Conservation (phyloP, 2,329 filamentous ascomycete species). For the Cladophialophora carrionii region DNA sequence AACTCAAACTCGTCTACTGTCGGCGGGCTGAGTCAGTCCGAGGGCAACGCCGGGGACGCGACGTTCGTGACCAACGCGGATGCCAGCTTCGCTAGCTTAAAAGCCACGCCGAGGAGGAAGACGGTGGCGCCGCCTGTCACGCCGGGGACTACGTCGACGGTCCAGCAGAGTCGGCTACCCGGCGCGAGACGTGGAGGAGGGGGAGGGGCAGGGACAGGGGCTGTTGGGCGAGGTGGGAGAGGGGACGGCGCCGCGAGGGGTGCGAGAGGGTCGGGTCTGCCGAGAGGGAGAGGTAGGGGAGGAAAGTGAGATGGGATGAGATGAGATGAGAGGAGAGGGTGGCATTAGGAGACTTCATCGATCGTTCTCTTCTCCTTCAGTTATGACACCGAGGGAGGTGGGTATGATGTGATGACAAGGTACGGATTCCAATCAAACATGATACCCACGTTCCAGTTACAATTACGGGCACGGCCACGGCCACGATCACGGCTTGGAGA, state of each 20-base stretch:
- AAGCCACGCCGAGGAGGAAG: constrained; percentile 38
- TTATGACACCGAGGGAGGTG: not conserved
- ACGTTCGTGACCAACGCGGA: constrained; percentile 32
- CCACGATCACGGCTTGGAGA: not conserved
- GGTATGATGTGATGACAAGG: not conserved
- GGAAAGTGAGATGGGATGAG: constrained; percentile 39
- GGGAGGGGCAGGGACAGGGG: constrained; percentile 39
- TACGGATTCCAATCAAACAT: not conserved
- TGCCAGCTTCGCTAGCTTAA: constrained; percentile 36
- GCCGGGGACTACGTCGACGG: constrained; percentile 24
- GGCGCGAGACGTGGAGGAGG: constrained; percentile 38
- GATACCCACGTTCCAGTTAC: not conserved
- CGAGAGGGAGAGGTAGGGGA: constrained; percentile 46
- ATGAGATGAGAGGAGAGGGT: not conserved
- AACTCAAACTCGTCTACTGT: not conserved
- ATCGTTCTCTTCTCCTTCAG: not conserved
- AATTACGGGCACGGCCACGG: not conserved
- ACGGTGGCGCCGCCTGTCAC: constrained; percentile 29
- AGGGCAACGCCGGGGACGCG: constrained; percentile 22
- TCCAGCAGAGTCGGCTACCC: constrained; percentile 19
- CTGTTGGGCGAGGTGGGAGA: constrained; percentile 21
- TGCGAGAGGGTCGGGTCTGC: constrained; percentile 32
- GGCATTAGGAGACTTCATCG: not conserved
- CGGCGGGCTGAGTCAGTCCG: constrained; percentile 7
- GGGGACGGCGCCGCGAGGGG: constrained; percentile 18